These are phyloP conservation scores for Stachybotrys echinatus DNA, from an alignment of 2,329 filamentous ascomycete species.

Conservation along the genomic window DNA sequence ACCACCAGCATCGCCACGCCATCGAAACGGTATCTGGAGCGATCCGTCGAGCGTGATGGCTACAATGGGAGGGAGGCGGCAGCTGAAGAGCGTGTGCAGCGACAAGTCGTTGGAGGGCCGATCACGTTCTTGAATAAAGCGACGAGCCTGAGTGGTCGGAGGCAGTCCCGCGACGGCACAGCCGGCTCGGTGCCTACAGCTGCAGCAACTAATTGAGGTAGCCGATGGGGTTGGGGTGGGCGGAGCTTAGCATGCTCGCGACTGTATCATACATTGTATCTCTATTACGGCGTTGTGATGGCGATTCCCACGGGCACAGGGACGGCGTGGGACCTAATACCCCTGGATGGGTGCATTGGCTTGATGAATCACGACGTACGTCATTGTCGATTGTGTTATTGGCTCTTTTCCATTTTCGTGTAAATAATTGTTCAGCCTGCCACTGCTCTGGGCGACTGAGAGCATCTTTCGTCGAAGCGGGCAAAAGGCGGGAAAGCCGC, in stretches of 20 bases:
- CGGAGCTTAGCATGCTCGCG: not conserved
- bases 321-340: not conserved
- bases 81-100: slow-evolving; percentile 19
- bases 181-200: slow-evolving; percentile 27
- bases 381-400: not conserved
- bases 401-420: not conserved
- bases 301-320: not conserved
- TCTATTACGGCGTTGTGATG: not conserved
- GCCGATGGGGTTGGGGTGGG: too few relatives aligned
- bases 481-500: too few relatives aligned
- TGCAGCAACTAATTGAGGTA: slow-evolving; percentile 36
- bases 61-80: slow-evolving; percentile 17
- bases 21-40: slow-evolving; percentile 44
- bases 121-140: slow-evolving; percentile 35
- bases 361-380: not conserved
- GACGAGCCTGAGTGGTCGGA: slow-evolving; percentile 38
- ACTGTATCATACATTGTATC: not conserved
- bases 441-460: not conserved
- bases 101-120: slow-evolving; percentile 40
- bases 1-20: slow-evolving; percentile 30
- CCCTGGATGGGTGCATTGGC: not conserved
- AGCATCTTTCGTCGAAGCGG: not conserved
- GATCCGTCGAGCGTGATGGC: slow-evolving; percentile 33
- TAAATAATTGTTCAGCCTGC: not conserved
- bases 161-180: slow-evolving; percentile 37